Evolutionary conservation across 257 asterid genomes (phyloP), one percentile per base, ranked within the genome.

Genomic region (Nemophila menziesii): DNA sequence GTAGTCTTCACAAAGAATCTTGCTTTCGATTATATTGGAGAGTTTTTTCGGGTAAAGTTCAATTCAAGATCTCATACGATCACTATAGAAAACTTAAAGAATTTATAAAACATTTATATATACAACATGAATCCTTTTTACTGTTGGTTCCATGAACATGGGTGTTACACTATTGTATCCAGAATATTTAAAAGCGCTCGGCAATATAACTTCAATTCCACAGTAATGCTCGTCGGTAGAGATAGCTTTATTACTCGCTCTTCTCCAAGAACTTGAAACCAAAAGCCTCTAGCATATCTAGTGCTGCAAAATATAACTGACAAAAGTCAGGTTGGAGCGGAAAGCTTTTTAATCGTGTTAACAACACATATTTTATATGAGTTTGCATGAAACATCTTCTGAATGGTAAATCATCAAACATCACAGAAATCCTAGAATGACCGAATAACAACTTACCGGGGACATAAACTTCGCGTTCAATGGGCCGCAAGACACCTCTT

Each of bases 241-340:
- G 33, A 19, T 13, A 13, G 15, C 24, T 43, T n/a, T 43, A 43
- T 72, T 62, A 73, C 39, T 77, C 82, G 14, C 59, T 54, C 63
- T 68, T 89, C 82, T 84, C 92, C 67, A 66, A 44, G 79, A 89
- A 49, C 67, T 74, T 78, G 77, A 89, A 70, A 29, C 93, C 98
- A 57, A 78, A 80, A 1, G 78, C 92, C 66, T 76, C 86, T 51
- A 80, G 52, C 39, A 78, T 72, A 18, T 78, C 85, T 53, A 89
- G 69, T 15, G 86, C 97, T 83, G 92, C 63, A 63, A 55, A 54
- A 45, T 18, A 44, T 5, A 21, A 44, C 27, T 33, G 37, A 6
- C 14, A 52, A n/a, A 22, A 33, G 9, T 16, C 18, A 24, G 6
- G 23, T 12, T 15, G 13, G 8, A n/a, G 43, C 13, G 2, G 26